Evolutionary conservation across 805 yeast genomes (phyloP).

Genomic region (Sugiyamaella marilandica): DNA sequence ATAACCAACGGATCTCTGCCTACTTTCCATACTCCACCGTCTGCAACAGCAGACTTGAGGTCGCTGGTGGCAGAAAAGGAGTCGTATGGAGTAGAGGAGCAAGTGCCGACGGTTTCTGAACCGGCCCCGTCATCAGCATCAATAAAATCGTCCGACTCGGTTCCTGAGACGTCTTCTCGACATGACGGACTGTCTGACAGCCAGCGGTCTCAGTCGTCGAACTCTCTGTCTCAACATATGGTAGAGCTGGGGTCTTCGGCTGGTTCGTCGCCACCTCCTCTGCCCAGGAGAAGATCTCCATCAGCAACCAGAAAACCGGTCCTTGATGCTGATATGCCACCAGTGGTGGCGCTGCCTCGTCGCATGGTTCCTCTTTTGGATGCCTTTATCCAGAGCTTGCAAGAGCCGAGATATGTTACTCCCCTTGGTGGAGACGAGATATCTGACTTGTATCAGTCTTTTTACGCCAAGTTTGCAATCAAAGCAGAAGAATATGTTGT

Average conservation of each 20-base stretch:
- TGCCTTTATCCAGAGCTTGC: constrained; percentile 28
- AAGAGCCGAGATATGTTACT: constrained; percentile 35
- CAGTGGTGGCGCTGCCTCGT: constrained; percentile 16
- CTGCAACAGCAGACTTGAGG: constrained; percentile 15
- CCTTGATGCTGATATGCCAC: neutral
- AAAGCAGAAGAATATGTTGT: constrained; percentile 26
- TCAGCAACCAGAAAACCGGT: neutral
- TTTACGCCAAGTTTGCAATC: constrained; percentile 31
- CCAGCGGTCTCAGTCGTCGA: constrained; percentile 1
- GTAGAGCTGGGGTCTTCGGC: neutral
- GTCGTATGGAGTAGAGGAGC: constrained; percentile 16
- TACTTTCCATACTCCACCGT: constrained; percentile 22
- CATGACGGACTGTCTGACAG: constrained; percentile 1
- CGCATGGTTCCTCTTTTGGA: constrained; percentile 18
- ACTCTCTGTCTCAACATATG: neutral
- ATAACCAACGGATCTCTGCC: neutral
- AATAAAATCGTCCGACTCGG: neutral
- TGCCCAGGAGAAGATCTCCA: constrained; percentile 1
- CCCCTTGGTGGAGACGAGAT: constrained; percentile 37
- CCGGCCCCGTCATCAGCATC: neutral
- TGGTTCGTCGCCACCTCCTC: neutral
- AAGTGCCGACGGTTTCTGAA: neutral
- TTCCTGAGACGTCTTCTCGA: neutral
- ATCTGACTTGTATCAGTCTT: constrained; percentile 38
- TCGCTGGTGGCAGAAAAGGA: constrained; percentile 21